A percentile compares a stretch with the other conserved stretches of the same genome.
These are phyloP conservation scores for Aspergillus brunneoviolaceus DNA, from an alignment of 2,329 filamentous ascomycete genomes.

Conservation along the genomic window DNA sequence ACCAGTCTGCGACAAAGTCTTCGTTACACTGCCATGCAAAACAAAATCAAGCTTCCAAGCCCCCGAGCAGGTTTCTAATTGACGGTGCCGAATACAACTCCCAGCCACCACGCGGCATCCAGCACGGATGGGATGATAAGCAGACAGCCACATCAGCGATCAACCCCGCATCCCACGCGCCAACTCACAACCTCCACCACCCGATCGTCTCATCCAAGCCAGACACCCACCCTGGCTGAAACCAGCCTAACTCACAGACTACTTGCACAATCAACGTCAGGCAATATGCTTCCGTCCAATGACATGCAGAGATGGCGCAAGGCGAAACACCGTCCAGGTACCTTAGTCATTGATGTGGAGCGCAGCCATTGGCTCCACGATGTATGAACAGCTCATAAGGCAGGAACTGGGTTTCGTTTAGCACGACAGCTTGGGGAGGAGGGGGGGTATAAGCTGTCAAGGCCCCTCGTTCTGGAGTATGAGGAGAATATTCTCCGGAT, in stretches of 20 bases:
- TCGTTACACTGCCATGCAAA: no score
- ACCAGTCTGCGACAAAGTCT: no score
- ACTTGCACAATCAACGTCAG: background rate
- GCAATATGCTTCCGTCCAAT: background rate
- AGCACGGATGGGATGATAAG: no score
- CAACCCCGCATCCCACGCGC: background rate
- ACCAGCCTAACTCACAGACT: background rate
- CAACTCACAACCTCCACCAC: background rate
- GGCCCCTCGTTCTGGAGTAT: background rate
- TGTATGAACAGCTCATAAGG: constrained; percentile 8
- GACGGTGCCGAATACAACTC: no score
- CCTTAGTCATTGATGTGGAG: constrained; percentile 3
- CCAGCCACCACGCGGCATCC: no score
- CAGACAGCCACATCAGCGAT: no score
- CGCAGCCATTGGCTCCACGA: background rate
- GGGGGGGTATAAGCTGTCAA: background rate
- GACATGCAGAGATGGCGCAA: background rate
- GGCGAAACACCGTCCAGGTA: background rate
- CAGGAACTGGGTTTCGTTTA: background rate
- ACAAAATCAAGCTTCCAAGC: no score
- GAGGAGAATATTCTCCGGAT: background rate
- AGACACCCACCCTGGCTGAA: background rate
- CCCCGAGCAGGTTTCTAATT: no score
- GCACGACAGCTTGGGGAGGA: background rate
- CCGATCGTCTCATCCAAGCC: no score